phyloP scores from a whole-genome alignment of 805 yeast species.

The Debaryomyces tyrocola region DNA sequence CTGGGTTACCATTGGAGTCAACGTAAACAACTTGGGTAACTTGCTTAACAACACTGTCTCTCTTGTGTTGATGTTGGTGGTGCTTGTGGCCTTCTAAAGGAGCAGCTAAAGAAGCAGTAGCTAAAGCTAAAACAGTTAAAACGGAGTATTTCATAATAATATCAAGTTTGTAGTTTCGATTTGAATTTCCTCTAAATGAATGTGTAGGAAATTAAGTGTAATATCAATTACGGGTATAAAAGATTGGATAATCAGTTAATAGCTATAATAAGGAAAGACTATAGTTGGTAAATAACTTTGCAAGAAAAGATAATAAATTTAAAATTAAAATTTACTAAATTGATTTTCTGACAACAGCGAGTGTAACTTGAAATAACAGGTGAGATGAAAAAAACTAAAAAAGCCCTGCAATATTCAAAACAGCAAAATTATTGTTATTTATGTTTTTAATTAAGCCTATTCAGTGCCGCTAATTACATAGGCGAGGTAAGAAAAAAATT shows the following conservation, averaged over 20 bases:
- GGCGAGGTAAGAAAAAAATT: not conserved
- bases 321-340: not conserved
- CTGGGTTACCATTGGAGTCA: conserved; percentile 34
- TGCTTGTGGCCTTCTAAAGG: conserved; percentile 36
- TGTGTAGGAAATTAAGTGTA: not conserved
- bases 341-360: not conserved
- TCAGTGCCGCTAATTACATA: not conserved
- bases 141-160: conserved; percentile 27
- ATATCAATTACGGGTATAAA: not conserved
- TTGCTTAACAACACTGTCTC: conserved; percentile 29
- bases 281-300: conserved; percentile 9
- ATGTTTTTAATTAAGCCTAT: conserved; percentile 1
- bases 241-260: not conserved
- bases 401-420: not conserved
- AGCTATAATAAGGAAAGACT: conserved; percentile 10
- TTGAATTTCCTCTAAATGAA: conserved; percentile 1
- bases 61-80: conserved; percentile 37
- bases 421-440: not conserved
- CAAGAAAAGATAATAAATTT: not conserved
- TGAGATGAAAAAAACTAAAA: not conserved
- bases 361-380: too few species aligned
- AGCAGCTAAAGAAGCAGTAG: conserved; percentile 29
- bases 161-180: not conserved
- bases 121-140: conserved; percentile 22
- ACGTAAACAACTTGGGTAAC: conserved; percentile 35